Evolutionary conservation across 805 yeast species (phyloP).

Genomic region (Wickerhamomyces queroliae): DNA sequence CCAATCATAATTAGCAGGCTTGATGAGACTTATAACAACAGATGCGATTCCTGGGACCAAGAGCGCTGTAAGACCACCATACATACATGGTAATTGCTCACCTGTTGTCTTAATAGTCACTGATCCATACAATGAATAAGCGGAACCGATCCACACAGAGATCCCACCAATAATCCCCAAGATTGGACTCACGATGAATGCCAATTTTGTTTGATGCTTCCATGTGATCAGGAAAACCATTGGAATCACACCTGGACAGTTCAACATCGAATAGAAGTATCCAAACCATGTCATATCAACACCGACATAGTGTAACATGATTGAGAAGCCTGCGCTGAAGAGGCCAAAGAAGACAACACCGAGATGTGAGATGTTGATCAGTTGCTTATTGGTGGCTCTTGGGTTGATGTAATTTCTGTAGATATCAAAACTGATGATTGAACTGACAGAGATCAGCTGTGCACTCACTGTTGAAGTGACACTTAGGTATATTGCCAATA

Average conservation of each 20-base stretch:
- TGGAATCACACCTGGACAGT: slow-evolving; percentile 34
- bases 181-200: slow-evolving; percentile 27
- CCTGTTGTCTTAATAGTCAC: slow-evolving; percentile 24
- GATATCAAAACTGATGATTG: slow-evolving; percentile 32
- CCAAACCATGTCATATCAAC: slow-evolving; percentile 23
- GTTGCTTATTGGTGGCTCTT: slow-evolving; percentile 28
- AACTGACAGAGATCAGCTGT: slow-evolving; percentile 34
- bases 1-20: slow-evolving; percentile 29
- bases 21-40: slow-evolving; percentile 23
- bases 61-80: slow-evolving; percentile 28
- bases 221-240: slow-evolving; percentile 30
- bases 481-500: slow-evolving; percentile 33
- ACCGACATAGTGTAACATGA: slow-evolving; percentile 27
- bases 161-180: slow-evolving; percentile 26
- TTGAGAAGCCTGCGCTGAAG: slow-evolving; percentile 30
- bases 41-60: slow-evolving; percentile 27
- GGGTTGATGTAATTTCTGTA: slow-evolving; percentile 32
- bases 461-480: slow-evolving; percentile 37
- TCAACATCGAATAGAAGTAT: slow-evolving; percentile 29
- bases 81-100: slow-evolving; percentile 29
- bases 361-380: slow-evolving; percentile 28
- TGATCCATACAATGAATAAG: slow-evolving; percentile 24
- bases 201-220: slow-evolving; percentile 25
- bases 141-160: slow-evolving; percentile 27
- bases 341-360: slow-evolving; percentile 34